Percentiles rank a stretch among this genome's conserved stretches.
phyloP scores from a whole-genome alignment of 495 filamentous ascomycete genomes.

The Letharia lupina region DNA sequence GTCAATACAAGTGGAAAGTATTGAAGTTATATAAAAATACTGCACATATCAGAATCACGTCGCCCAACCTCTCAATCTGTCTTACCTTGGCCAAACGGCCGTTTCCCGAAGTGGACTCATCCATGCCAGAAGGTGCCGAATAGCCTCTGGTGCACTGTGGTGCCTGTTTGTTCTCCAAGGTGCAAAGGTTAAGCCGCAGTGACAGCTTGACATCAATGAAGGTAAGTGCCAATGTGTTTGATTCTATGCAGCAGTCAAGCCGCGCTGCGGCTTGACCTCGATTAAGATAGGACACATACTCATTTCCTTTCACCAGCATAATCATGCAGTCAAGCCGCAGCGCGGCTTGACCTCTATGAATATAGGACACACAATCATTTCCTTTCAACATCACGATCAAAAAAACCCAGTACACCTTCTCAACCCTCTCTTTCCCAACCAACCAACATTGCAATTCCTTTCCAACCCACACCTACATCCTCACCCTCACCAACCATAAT shows the following conservation, averaged over 20 bases:
- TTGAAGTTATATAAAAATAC: not conserved
- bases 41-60: not conserved
- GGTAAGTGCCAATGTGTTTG: not conserved
- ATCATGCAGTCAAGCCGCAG: not conserved
- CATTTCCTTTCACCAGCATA: not conserved
- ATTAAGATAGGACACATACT: not conserved
- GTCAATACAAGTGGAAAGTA: conserved; percentile 35
- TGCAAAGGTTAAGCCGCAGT: not conserved
- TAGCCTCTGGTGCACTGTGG: not conserved
- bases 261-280: not conserved
- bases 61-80: not conserved
- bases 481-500: no score
- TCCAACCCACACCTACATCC: not conserved
- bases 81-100: not conserved
- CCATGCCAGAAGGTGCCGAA: not conserved
- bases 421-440: no score
- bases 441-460: no score
- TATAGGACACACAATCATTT: not conserved
- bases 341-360: not conserved
- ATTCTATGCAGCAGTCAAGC: not conserved
- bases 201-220: not conserved
- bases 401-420: not conserved
- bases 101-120: not conserved
- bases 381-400: not conserved
- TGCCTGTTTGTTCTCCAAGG: not conserved